Percentiles rank a stretch among this genome's conserved stretches.
Conservation (phyloP, 768 basidiomycete species). For the Phylloporus arenicola region DNA sequence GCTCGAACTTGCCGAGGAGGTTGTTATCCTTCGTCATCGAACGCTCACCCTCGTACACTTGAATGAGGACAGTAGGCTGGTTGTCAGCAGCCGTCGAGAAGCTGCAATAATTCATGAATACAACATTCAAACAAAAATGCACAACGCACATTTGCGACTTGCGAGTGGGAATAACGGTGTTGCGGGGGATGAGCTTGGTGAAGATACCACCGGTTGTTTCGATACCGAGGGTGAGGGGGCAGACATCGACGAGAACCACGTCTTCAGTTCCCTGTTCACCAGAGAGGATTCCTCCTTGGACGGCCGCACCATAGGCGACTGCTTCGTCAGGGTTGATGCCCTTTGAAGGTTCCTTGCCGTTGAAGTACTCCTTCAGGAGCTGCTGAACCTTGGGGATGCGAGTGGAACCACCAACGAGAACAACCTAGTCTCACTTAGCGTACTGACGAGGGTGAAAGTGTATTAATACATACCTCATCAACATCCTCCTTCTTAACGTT, state of each 20-base stretch:
- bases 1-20: conserved; percentile 94
- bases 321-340: conserved; percentile 99
- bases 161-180: conserved; percentile 97
- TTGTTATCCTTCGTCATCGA: conserved; percentile 98
- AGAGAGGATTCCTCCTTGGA: conserved; percentile 96
- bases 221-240: conserved; percentile 96
- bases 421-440: conserved; percentile 41
- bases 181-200: conserved; percentile 95
- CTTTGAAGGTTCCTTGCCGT: conserved; percentile 94
- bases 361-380: conserved; percentile 96
- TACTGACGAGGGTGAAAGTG: rapidly evolving
- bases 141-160: conserved; percentile 80
- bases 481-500: conserved; percentile 97
- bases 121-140: neutral
- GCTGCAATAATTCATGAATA: conserved; percentile 20
- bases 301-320: conserved; percentile 97
- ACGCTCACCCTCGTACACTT: conserved; percentile 97
- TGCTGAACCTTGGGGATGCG: conserved; percentile 99
- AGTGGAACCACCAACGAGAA: conserved; percentile 95
- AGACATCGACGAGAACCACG: conserved; percentile 93
- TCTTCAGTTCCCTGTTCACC: conserved; percentile 89
- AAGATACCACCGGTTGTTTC: conserved; percentile 98
- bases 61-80: conserved; percentile 93
- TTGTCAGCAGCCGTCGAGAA: conserved; percentile 86
- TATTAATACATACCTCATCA: conserved; percentile 57